These are phyloP conservation scores for Aspergillus sp. DNA, from an alignment of 2,329 filamentous ascomycete genomes.

Conservation along the genomic window DNA sequence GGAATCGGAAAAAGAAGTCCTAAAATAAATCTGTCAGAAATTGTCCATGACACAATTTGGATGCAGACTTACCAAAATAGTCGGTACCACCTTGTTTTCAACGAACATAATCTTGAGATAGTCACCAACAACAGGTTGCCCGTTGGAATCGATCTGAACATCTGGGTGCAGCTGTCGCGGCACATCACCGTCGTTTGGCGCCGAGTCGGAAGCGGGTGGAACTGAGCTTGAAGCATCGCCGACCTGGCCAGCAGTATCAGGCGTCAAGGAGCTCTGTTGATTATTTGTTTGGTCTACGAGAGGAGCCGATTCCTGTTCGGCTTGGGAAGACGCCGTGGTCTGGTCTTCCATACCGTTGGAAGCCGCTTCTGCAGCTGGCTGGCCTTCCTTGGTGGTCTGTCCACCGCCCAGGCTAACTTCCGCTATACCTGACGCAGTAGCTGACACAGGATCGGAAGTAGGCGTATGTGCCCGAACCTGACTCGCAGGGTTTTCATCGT, in stretches of 20 bases:
- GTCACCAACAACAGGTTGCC: slow-evolving; percentile 85
- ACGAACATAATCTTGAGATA: slow-evolving; percentile 96
- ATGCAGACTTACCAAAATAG: slow-evolving; percentile 73
- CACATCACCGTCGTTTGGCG: slow-evolving; percentile 24
- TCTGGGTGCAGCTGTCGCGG: slow-evolving; percentile 35
- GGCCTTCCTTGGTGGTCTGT: slow-evolving; percentile 49
- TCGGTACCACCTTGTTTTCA: slow-evolving; percentile 89
- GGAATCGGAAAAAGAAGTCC: slow-evolving; percentile 98
- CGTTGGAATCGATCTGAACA: slow-evolving; percentile 62
- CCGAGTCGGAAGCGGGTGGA: slow-evolving; percentile 23
- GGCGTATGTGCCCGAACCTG: slow-evolving; percentile 26
- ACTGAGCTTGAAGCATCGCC: slow-evolving; percentile 17
- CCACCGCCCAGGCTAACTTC: slow-evolving; percentile 63
- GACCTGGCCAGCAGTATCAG: slow-evolving; percentile 24
- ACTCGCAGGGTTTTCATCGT: not conserved
- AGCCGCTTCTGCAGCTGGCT: slow-evolving; percentile 13
- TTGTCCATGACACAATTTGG: not conserved
- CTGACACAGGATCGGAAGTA: slow-evolving; percentile 45
- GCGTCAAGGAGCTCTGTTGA: slow-evolving; percentile 22
- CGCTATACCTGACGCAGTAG: slow-evolving; percentile 56
- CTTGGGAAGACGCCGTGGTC: slow-evolving; percentile 53
- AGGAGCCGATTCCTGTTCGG: slow-evolving; percentile 70
- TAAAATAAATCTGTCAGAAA: slow-evolving; percentile 38
- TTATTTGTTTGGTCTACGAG: slow-evolving; percentile 49
- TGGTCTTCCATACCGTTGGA: slow-evolving; percentile 7